A percentile compares a stretch with the other conserved stretches of the same genome.
These are phyloP conservation scores for Tolypocladium ovalisporum DNA, from an alignment of 2,329 filamentous ascomycete genomes.

Conservation along the genomic window DNA sequence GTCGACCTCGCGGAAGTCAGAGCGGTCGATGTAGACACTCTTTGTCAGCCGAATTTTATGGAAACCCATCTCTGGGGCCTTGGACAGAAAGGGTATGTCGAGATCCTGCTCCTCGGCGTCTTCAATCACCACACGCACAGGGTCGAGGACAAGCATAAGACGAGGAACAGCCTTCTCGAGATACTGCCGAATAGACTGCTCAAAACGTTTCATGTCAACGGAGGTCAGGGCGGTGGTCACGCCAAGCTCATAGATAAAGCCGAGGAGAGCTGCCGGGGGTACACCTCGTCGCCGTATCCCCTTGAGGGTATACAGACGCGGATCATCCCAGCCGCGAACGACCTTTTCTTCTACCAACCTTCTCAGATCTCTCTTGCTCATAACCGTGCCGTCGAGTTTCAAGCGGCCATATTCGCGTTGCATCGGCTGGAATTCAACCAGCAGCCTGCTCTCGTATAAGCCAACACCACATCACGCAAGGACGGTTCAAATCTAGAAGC, in stretches of 20 bases:
- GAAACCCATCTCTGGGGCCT: conserved; percentile 57
- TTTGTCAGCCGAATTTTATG: conserved; percentile 56
- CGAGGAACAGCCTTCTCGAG: conserved; percentile 81
- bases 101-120: conserved; percentile 50
- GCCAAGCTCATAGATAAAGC: conserved; percentile 84
- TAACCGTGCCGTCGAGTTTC: conserved; percentile 75
- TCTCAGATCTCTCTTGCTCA: conserved; percentile 76
- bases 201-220: conserved; percentile 74
- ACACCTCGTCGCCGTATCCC: conserved; percentile 75
- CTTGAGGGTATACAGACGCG: conserved; percentile 81
- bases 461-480: too few relatives aligned
- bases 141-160: conserved; percentile 82
- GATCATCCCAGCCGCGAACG: conserved; percentile 85
- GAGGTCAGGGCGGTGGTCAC: conserved; percentile 73
- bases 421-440: conserved; percentile 52
- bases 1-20: conserved; percentile 57
- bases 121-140: conserved; percentile 71
- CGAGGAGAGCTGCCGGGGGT: conserved; percentile 77
- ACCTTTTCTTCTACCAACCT: conserved; percentile 65
- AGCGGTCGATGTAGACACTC: conserved; percentile 75
- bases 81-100: conserved; percentile 71
- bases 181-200: conserved; percentile 74
- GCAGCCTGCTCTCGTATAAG: too few relatives aligned
- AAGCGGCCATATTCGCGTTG: conserved; percentile 62
- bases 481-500: too few relatives aligned